Conservation (phyloP, 345 rosid species). For the Hibiscus tridactylites region DNA sequence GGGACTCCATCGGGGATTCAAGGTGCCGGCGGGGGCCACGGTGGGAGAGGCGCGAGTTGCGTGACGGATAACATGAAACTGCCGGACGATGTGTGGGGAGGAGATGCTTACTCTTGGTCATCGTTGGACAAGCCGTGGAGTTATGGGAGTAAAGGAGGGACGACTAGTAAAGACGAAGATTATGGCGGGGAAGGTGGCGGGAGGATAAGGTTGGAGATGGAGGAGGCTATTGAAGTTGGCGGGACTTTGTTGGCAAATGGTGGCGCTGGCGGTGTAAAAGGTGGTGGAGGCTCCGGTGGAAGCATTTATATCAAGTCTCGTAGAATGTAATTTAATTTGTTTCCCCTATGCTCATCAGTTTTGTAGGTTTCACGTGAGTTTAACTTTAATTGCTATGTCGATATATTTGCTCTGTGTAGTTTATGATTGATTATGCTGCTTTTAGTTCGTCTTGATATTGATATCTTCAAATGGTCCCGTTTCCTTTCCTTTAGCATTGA, state of each 20-base stretch:
- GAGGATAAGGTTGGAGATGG: constrained; percentile 36
- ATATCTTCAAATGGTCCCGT: background rate
- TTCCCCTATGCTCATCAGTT: background rate
- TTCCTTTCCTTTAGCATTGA: background rate
- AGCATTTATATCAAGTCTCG: constrained; percentile 48
- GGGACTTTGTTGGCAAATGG: constrained; percentile 54
- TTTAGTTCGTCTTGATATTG: background rate
- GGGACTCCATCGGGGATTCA: constrained; percentile 50
- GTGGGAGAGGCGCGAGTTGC: constrained; percentile 69
- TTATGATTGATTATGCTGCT: background rate
- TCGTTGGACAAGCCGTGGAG: constrained; percentile 56
- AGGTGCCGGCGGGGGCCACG: constrained; percentile 65
- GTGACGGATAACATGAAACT: constrained; percentile 44
- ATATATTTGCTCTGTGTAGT: background rate
- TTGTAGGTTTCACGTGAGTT: constrained; percentile 2
- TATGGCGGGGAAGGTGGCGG: constrained; percentile 72
- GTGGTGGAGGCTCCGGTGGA: constrained; percentile 77
- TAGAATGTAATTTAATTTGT: constrained; percentile 38
- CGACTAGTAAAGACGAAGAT: constrained; percentile 48
- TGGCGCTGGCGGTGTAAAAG: constrained; percentile 45
- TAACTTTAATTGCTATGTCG: background rate
- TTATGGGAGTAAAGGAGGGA: constrained; percentile 68
- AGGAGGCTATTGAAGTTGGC: constrained; percentile 27
- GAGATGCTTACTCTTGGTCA: constrained; percentile 65
- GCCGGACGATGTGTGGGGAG: constrained; percentile 76